Conservation (phyloP, 2,329 filamentous ascomycete genomes). For the Fusarium globosum region DNA sequence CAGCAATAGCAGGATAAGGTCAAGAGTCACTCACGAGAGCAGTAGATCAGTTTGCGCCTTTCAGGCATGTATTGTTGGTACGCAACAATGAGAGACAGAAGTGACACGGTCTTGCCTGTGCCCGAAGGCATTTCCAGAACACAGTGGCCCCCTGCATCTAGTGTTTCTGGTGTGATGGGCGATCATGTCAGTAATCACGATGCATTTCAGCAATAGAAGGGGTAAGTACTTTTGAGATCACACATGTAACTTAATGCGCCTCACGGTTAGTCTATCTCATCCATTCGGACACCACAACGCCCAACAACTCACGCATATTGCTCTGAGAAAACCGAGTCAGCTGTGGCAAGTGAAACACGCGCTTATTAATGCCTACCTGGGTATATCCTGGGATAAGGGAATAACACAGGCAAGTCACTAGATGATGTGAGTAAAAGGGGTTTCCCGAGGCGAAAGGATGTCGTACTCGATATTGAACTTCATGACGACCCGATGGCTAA, state of each 20-base stretch:
- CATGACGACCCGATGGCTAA: slow-evolving; percentile 51
- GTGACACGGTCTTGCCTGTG: slow-evolving; percentile 95
- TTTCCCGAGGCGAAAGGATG: background rate
- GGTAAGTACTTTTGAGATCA: slow-evolving; percentile 62
- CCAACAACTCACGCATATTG: slow-evolving; percentile 63
- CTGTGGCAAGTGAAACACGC: background rate
- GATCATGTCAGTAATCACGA: slow-evolving; percentile 3
- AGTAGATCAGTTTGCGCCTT: slow-evolving; percentile 96
- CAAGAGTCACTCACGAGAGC: slow-evolving; percentile 72
- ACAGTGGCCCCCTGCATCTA: slow-evolving; percentile 94
- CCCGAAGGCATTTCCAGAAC: slow-evolving; percentile 99
- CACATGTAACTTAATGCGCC: slow-evolving; percentile 62
- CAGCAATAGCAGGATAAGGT: slow-evolving; percentile 5
- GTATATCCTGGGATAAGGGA: slow-evolving; percentile 70
- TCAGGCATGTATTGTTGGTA: slow-evolving; percentile 96
- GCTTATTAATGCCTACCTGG: slow-evolving; percentile 55
- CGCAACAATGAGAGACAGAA: slow-evolving; percentile 93
- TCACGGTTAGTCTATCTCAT: slow-evolving; percentile 2
- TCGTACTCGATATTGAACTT: slow-evolving; percentile 64
- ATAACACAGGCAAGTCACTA: slow-evolving; percentile 67
- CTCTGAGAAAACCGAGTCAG: slow-evolving; percentile 49
- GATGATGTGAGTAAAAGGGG: slow-evolving; percentile 30
- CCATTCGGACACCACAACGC: background rate
- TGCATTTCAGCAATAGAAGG: background rate
- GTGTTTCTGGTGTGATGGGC: slow-evolving; percentile 64